Base-by-base conservation (phyloP, 805 yeast species). In the Grigorovia jiainica region DNA sequence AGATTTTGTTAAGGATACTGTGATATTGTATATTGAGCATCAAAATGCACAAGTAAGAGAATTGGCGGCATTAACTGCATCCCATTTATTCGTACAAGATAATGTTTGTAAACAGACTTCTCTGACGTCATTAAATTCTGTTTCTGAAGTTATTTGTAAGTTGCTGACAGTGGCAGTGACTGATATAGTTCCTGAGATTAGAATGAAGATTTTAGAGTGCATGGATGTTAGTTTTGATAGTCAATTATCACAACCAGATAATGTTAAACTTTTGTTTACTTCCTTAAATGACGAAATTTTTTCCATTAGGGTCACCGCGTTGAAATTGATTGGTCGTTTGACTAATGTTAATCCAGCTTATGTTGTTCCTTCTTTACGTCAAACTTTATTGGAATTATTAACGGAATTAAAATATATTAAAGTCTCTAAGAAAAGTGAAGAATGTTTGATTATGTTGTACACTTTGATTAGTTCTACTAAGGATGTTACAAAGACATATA, bases 291-390 rank as follows among this genome's bases (percentile, higher is more conserved):
- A 89, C 61, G 97, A 87, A 58, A 74, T 73, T 1, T 90, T 90
- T 55, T 76, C 75, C 8, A 80, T 90, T 3, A 71, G 95, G 37
- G 77, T 82, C 48, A 81, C 76, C 5, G 82, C 95, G 0, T 75
- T 90, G 36, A 72, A 71, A 39, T 72, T 87, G 10, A 76, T 90
- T 48, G 97, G 97, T 1, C 71, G 97, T 40, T 64, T 90, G 16
- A 79, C 95, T 0, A 65, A 76, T 3, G 82, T 86, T 36, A 89
- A 89, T 54, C 97, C 97, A 1, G 97, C 97, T 0, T 89, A 86
- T 59, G 84, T 90, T 48, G 86, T 89, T 33, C 97, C 97, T 0
- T 83, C 94, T 0, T 67, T 89, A 42, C 72, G 97, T 49, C 87
- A 85, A 55, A 77, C 87, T 0, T 64, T 90, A 48, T 78, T 90